Conservation (phyloP, 495 filamentous ascomycete species). For the Tetracladium marchalianum region DNA sequence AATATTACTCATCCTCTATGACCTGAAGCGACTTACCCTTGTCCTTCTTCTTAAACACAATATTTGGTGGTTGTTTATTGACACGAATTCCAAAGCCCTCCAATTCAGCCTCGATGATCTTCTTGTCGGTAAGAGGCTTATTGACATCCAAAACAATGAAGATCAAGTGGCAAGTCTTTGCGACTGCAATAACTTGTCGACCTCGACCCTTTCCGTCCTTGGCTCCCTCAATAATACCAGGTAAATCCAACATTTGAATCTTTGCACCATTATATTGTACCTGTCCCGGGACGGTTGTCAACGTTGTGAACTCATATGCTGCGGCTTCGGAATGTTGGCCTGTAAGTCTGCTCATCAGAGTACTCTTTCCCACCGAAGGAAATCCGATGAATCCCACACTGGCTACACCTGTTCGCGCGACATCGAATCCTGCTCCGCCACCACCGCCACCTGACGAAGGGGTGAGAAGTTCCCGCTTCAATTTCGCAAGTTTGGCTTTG, state of each 20-base stretch:
- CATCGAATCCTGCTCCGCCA: slow-evolving; percentile 89
- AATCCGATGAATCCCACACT: slow-evolving; percentile 84
- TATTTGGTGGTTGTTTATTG: slow-evolving; percentile 95
- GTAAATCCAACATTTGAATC: slow-evolving; percentile 97
- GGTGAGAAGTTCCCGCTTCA: slow-evolving; percentile 91
- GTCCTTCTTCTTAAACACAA: slow-evolving; percentile 98
- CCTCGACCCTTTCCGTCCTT: slow-evolving; percentile 98
- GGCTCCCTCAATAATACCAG: slow-evolving; percentile 96
- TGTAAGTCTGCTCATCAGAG: slow-evolving; percentile 87
- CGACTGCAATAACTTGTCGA: slow-evolving; percentile 96
- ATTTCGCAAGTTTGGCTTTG: slow-evolving; percentile 96
- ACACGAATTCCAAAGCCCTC: slow-evolving; percentile 97
- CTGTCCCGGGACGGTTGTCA: slow-evolving; percentile 95
- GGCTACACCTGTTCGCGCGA: slow-evolving; percentile 94
- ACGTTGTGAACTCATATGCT: slow-evolving; percentile 96
- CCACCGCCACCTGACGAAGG: slow-evolving; percentile 75
- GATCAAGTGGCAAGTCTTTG: slow-evolving; percentile 97
- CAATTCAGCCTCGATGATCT: slow-evolving; percentile 90
- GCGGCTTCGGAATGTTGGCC: slow-evolving; percentile 96
- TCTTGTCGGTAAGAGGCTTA: slow-evolving; percentile 95
- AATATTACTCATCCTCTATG: too few relatives aligned
- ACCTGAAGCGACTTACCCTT: slow-evolving; percentile 40
- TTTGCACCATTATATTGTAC: slow-evolving; percentile 95
- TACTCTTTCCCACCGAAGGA: slow-evolving; percentile 96
- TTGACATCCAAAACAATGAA: slow-evolving; percentile 99